phyloP scores from a whole-genome alignment of 345 rosid genomes.

The Leavenworthia alabamica region DNA sequence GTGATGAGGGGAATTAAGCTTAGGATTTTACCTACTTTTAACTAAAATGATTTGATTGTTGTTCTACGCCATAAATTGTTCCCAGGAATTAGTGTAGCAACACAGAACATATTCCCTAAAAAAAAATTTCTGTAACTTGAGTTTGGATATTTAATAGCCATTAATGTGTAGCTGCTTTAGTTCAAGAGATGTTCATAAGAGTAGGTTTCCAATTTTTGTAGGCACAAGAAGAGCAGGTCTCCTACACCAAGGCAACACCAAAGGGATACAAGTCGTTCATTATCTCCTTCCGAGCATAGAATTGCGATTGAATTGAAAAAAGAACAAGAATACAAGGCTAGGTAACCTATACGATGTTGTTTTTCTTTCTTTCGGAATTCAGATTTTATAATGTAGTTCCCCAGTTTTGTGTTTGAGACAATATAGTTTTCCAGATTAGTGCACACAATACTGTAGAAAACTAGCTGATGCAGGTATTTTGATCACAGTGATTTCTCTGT shows the following conservation, averaged over 20 bases:
- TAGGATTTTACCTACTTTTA: neutral
- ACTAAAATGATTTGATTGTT: neutral
- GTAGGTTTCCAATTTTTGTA: slow-evolving; percentile 32
- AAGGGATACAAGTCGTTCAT: slow-evolving; percentile 36
- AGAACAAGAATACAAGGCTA: slow-evolving; percentile 53
- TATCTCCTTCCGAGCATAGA: slow-evolving; percentile 46
- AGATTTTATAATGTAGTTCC: neutral
- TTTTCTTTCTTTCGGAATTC: neutral
- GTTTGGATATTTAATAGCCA: neutral
- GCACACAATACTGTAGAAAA: neutral
- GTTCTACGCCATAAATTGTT: neutral
- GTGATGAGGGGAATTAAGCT: neutral
- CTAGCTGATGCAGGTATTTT: neutral
- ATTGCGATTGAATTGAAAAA: slow-evolving; percentile 35
- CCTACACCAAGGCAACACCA: slow-evolving; percentile 48
- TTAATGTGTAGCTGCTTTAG: neutral
- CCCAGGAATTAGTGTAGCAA: neutral
- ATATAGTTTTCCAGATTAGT: neutral
- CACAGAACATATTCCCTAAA: neutral
- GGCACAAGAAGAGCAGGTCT: slow-evolving; percentile 61
- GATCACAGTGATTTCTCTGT: neutral
- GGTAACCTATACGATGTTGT: slow-evolving; percentile 27
- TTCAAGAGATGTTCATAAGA: slow-evolving; percentile 38
- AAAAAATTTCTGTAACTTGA: too few species aligned
- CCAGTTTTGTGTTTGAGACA: neutral